Base-by-base conservation (phyloP, 805 yeast genomes). In the Saccharomycopsis sp. region DNA sequence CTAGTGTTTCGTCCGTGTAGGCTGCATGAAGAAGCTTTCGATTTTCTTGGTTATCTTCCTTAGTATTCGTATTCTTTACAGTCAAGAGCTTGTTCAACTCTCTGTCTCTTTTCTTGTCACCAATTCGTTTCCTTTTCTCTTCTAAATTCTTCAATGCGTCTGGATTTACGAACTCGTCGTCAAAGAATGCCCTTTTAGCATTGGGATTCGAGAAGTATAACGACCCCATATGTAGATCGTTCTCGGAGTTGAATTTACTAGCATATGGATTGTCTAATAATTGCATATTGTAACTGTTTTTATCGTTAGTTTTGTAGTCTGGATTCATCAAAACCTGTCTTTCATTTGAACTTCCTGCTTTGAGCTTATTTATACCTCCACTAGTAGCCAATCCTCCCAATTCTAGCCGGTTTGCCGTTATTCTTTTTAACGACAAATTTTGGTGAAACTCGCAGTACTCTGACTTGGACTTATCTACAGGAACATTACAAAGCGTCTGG, bases 381-480 rank as follows among this genome's bases (percentile, higher is more conserved):
- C 81, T 69, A 58, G 83, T 71, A 60, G 78, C 75, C 60, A 81
- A 73, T 15, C 87, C 81, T 69, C 83, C 87, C 56, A 93, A 75
- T 69, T 92, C 98, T 75, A 89, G 80, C 62, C 98, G 74, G 61
- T 80, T 77, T n/a, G 84, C 77, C 20, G 82, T 78, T 0, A 80
- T 70, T 52, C 75, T 75, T 51, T 78, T 76, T 57, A 82, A 74
- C 51, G 81, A 76, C 53, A 76, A 64, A 62, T 89, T 93, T 17
- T 79, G 74, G 67, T 92, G 98, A 65, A 73, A 89, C 12, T 82
- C 83, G 70, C 98, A 92, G 59, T 81, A 78, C 23, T 77, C 79
- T 3, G 80, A 72, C 47, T 74, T 75, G 7, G 78, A 70, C 20
- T 68, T 71, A 66, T 90, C 83, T 2, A 91, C 80, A 47, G 88